Conservation (phyloP, 169 alveolate species). For the Perkinsus olseni region DNA sequence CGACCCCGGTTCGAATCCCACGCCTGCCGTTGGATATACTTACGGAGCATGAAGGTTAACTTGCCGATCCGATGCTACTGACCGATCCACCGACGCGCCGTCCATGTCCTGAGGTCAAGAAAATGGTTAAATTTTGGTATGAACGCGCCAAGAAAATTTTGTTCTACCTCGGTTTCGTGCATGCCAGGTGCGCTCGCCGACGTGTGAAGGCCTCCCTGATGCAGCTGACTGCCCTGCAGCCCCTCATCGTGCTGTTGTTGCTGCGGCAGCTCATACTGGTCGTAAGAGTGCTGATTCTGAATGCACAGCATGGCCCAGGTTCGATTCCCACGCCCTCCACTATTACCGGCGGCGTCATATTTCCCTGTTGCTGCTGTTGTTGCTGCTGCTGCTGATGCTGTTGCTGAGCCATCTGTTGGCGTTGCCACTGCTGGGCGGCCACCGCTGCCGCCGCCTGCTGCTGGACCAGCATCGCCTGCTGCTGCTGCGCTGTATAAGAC, state of each 20-base stretch:
- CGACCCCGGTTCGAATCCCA: background rate
- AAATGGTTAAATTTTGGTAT: background rate
- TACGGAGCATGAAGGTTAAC: background rate
- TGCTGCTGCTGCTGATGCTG: background rate
- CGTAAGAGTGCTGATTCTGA: background rate
- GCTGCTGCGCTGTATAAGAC: background rate
- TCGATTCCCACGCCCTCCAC: background rate
- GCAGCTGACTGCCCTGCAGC: background rate
- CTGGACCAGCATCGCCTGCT: background rate
- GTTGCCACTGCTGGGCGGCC: background rate
- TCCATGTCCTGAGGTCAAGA: background rate
- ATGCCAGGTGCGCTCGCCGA: background rate
- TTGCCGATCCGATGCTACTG: background rate
- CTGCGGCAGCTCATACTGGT: background rate
- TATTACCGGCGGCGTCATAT: background rate
- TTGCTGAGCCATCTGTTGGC: background rate
- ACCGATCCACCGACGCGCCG: background rate
- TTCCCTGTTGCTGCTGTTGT: no score
- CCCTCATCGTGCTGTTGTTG: background rate
- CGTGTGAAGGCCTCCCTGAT: background rate
- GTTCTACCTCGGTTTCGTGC: background rate
- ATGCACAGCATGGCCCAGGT: background rate
- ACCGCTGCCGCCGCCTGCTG: background rate
- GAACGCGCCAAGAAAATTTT: background rate
- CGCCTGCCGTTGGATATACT: background rate